phyloP scores from a whole-genome alignment of 1,139 yeast species.

The Citeromyces hawaiiensis region DNA sequence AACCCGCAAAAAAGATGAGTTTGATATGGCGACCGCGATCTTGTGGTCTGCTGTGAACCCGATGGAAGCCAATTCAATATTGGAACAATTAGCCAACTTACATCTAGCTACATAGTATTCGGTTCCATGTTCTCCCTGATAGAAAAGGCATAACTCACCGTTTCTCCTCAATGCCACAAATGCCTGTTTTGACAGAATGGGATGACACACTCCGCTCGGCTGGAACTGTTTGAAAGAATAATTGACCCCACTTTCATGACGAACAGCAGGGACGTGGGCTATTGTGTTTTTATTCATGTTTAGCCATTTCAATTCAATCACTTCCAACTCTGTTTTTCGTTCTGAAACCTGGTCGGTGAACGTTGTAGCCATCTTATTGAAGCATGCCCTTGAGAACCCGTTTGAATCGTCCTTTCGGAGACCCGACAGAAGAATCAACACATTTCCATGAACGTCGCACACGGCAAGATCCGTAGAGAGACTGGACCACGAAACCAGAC shows the following conservation, averaged over 20 bases:
- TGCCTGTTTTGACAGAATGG: slow-evolving; percentile 57
- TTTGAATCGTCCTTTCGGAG: slow-evolving; percentile 9
- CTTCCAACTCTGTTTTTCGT: slow-evolving; percentile 7
- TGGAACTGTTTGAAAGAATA: slow-evolving; percentile 48
- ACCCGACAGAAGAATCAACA: slow-evolving; percentile 26
- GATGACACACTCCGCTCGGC: slow-evolving; percentile 56
- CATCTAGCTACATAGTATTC: slow-evolving; percentile 31
- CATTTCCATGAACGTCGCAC: slow-evolving; percentile 34
- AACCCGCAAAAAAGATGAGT: slow-evolving; percentile 10
- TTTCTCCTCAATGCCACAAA: slow-evolving; percentile 52
- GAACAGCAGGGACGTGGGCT: slow-evolving; percentile 37
- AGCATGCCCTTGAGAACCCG: slow-evolving; percentile 1
- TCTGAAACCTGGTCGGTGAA: slow-evolving; percentile 4
- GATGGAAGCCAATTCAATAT: slow-evolving; percentile 37
- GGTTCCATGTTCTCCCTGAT: slow-evolving; percentile 49
- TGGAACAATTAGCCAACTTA: slow-evolving; percentile 8
- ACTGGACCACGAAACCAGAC: slow-evolving; percentile 31
- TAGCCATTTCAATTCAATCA: slow-evolving; percentile 57
- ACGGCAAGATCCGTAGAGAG: slow-evolving; percentile 41
- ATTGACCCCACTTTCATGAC: slow-evolving; percentile 17
- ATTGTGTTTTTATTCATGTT: slow-evolving; percentile 52
- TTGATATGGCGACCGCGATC: slow-evolving; percentile 24
- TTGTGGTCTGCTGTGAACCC: slow-evolving; percentile 42
- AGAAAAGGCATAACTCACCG: slow-evolving; percentile 46
- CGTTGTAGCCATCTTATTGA: slow-evolving; percentile 6